Base-by-base conservation (phyloP, 306 rosid species). In the Cicer pinnatifidum region DNA sequence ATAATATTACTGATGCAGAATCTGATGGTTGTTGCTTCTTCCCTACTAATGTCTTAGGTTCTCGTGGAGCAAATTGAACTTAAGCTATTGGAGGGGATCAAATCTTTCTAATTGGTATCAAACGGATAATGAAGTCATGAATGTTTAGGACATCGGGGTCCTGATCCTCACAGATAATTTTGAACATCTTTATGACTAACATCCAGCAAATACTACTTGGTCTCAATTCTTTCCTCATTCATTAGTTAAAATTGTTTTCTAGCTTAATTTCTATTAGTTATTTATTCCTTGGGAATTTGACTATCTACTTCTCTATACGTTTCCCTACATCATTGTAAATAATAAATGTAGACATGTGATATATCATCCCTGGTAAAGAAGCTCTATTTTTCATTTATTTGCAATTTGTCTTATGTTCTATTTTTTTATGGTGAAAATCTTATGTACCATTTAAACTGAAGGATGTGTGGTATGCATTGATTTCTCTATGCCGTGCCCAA, bases 341-440 rank as follows among this genome's bases (percentile, higher is more conserved):
- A 76, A 72, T 41, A 72, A 69, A 53, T 58, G 51, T 68, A 67
- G 33, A 73, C 83, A 80, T 48, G 79, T 69, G 79, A 62, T 52
- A 73, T 38, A 46, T 57, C 73, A 60, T 69, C 28, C 57, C 57
- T 70, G 65, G 81, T 63, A 74, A 71, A 74, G 28, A 75, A 69
- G 64, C 71, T 23, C 60, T 65, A 64, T 19, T 28, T 63, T 62
- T 60, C 39, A 63, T 73, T 83, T 64, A 28, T 51, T 65, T 69
- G 51, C 47, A 71, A 62, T 85, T 80, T 81, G 81, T 72, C 83
- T 46, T 17, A 60, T 59, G 71, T 69, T 28, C 35, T 28, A 28
- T 28, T 28, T 28, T 28, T 28, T 28, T 28, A 28, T 3, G 35
- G 35, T 28, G 35, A 28, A 28, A 28, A 3, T 72, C 83, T 46